These are phyloP conservation scores for Geotrichum bryndzae DNA, from an alignment of 1,139 yeast genomes.

Conservation along the genomic window DNA sequence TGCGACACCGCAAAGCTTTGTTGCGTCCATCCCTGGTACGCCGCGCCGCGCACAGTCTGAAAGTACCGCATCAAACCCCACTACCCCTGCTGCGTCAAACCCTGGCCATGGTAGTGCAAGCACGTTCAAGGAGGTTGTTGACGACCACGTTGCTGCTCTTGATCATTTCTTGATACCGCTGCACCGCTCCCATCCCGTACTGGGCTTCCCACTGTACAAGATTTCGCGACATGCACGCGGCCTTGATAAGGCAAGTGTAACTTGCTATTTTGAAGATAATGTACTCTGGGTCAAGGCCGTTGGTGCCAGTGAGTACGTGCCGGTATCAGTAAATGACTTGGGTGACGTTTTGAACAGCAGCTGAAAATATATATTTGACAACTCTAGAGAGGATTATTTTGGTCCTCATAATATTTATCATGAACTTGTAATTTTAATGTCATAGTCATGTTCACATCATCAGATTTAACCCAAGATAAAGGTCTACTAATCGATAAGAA, in stretches of 20 bases:
- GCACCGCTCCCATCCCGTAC: conserved; percentile 30
- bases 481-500: too few relatives aligned
- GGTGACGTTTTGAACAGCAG: not conserved
- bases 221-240: conserved; percentile 29
- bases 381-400: not conserved
- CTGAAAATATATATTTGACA: not conserved
- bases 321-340: not conserved
- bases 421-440: not conserved
- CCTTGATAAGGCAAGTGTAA: conserved; percentile 25
- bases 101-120: not conserved
- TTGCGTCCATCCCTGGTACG: not conserved
- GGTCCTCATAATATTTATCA: not conserved
- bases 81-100: not conserved
- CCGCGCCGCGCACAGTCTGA: not conserved
- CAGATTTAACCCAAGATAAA: too few relatives aligned
- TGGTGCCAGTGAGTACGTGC: not conserved
- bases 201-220: conserved; percentile 37
- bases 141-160: conserved; percentile 39
- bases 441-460: too few relatives aligned
- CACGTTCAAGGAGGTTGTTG: conserved; percentile 45
- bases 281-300: conserved; percentile 38
- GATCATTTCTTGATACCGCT: conserved; percentile 36
- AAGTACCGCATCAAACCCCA: not conserved
- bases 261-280: conserved; percentile 42
- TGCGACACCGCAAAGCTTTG: not conserved